phyloP scores from a whole-genome alignment of 2,329 filamentous ascomycete genomes.

The Seiridium unicorne region DNA sequence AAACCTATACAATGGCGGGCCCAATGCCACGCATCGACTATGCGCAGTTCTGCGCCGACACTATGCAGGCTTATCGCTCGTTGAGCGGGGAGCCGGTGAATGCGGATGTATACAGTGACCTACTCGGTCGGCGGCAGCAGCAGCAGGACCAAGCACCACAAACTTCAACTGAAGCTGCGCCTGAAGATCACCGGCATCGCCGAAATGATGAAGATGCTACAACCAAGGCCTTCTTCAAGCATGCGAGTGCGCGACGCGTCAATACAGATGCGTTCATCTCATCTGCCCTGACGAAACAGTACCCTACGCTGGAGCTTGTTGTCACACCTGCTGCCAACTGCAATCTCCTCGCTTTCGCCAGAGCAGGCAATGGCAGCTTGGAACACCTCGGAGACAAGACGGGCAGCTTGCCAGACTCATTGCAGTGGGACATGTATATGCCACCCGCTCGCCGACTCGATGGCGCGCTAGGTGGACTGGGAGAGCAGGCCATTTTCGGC shows the following conservation, averaged over 20 bases:
- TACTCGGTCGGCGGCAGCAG: not conserved
- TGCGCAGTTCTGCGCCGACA: too few relatives aligned
- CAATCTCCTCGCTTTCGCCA: conserved; percentile 41
- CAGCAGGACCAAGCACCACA: not conserved
- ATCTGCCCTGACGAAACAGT: conserved; percentile 37
- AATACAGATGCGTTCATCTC: conserved; percentile 43
- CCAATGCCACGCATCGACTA: too few relatives aligned
- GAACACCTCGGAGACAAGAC: conserved; percentile 25
- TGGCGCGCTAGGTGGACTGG: conserved; percentile 33
- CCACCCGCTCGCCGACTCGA: conserved; percentile 40
- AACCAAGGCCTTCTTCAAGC: conserved; percentile 33
- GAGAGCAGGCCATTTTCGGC: conserved; percentile 31
- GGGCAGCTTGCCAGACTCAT: conserved; percentile 29
- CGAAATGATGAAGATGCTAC: conserved; percentile 7
- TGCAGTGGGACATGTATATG: conserved; percentile 37
- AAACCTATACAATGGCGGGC: too few relatives aligned
- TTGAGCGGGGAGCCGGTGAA: too few relatives aligned
- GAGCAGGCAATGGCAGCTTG: conserved; percentile 34
- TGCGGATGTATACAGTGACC: not conserved
- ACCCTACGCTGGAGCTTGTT: conserved; percentile 40
- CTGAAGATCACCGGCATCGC: not conserved
- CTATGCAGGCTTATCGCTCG: too few relatives aligned
- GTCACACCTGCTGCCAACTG: conserved; percentile 30
- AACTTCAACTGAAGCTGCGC: not conserved
- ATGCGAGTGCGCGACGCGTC: conserved; percentile 37